Evolutionary conservation across 108 stramenopile genomes (phyloP).

Genomic region (Cyclotella baltica): DNA sequence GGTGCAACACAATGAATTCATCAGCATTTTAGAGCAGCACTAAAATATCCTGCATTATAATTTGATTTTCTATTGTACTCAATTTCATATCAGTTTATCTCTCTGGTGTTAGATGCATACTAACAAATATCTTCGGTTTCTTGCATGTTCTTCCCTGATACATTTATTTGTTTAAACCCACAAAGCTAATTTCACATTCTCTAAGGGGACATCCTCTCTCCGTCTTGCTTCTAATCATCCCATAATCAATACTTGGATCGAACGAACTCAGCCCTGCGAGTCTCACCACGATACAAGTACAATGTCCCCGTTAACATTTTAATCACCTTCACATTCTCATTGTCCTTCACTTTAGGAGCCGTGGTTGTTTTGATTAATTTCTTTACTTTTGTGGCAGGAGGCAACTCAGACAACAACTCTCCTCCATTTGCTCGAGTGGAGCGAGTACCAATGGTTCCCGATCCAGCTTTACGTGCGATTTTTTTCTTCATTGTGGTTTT

Average conservation of each 20-base stretch:
- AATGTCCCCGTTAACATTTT: slow-evolving; percentile 71
- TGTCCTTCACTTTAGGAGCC: slow-evolving; percentile 43
- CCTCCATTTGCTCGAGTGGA: slow-evolving; percentile 22
- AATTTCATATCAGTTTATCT: no score
- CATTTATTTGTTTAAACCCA: no score
- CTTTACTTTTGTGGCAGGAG: slow-evolving; percentile 26
- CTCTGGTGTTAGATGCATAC: no score
- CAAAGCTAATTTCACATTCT: no score
- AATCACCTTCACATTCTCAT: slow-evolving; percentile 60
- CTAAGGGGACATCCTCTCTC: no score
- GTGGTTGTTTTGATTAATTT: slow-evolving; percentile 13
- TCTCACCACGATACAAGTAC: slow-evolving; percentile 71
- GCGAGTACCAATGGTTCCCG: slow-evolving; percentile 28
- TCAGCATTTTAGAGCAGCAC: no score
- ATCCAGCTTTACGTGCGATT: slow-evolving; percentile 1
- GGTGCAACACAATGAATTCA: no score
- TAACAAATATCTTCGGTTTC: no score
- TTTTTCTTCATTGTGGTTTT: slow-evolving; percentile 7
- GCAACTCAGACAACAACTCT: neutral
- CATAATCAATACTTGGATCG: slow-evolving; percentile 56
- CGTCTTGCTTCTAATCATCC: no score
- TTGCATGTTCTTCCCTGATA: no score
- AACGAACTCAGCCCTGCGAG: slow-evolving; percentile 69
- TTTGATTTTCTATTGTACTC: no score
- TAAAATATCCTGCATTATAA: no score